Conservation (phyloP, 1,284 basidiomycete species). For the Ganoderma multipileum region DNA sequence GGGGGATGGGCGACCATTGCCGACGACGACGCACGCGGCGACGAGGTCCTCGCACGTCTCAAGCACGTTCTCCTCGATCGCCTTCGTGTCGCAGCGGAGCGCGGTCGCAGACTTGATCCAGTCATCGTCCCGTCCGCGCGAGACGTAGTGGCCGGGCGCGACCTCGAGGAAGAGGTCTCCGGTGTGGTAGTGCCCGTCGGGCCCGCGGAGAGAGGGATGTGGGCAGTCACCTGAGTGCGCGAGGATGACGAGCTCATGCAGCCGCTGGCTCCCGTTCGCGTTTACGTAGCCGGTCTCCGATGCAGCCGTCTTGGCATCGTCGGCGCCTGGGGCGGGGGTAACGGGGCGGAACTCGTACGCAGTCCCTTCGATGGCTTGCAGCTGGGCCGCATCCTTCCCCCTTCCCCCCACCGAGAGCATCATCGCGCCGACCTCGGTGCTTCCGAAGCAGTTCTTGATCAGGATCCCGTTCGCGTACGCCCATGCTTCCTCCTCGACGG, state of each 20-base stretch:
- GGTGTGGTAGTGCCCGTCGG: conserved; percentile 75
- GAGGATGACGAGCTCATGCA: conserved; percentile 72
- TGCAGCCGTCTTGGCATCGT: conserved; percentile 32
- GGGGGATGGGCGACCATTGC: conserved; percentile 68
- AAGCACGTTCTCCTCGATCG: conserved; percentile 75
- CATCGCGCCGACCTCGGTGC: conserved; percentile 76
- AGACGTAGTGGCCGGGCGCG: conserved; percentile 58
- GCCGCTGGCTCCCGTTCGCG: conserved; percentile 44
- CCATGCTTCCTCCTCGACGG: conserved; percentile 56
- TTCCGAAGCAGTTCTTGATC: conserved; percentile 76
- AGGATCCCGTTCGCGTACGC: conserved; percentile 62
- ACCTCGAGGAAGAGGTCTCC: conserved; percentile 76
- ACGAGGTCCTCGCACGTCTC: conserved; percentile 60
- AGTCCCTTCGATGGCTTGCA: conserved; percentile 59
- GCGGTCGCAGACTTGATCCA: conserved; percentile 83
- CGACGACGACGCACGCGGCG: conserved; percentile 69
- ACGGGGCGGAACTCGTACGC: conserved; percentile 67
- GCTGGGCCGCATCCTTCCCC: conserved; percentile 46
- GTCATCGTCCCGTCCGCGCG: conserved; percentile 74
- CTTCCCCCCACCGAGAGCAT: conserved; percentile 59
- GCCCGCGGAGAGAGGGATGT: conserved; percentile 55
- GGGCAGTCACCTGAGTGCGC: conserved; percentile 74
- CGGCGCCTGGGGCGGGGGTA: conserved; percentile 36
- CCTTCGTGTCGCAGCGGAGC: conserved; percentile 75
- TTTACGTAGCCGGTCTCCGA: conserved; percentile 55